Percentiles rank a stretch among this genome's conserved stretches.
These are phyloP conservation scores for Clarireedia homoeocarpa DNA, from an alignment of 2,329 filamentous ascomycete genomes.

Conservation along the genomic window DNA sequence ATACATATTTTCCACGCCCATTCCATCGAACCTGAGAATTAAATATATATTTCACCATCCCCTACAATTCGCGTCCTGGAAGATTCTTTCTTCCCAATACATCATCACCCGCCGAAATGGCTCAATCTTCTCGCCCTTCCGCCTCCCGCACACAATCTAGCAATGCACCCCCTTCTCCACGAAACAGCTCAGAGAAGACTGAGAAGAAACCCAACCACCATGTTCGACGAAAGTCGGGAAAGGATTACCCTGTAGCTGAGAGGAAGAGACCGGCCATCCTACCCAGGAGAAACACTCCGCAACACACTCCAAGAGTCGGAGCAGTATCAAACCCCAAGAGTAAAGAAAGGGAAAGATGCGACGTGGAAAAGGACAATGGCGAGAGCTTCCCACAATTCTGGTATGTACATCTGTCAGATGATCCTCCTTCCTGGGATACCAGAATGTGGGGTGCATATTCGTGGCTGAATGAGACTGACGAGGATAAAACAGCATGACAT, in stretches of 20 bases:
- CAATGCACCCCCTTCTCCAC: slow-evolving; percentile 16
- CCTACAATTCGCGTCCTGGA: background rate
- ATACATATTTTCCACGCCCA: background rate
- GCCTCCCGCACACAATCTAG: slow-evolving; percentile 16
- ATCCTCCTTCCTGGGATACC: background rate
- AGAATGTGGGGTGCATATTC: slow-evolving; percentile 21
- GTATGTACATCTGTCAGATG: slow-evolving; percentile 32
- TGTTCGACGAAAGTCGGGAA: background rate
- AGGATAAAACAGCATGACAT: slow-evolving; percentile 47
- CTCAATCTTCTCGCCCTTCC: slow-evolving; percentile 23
- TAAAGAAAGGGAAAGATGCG: slow-evolving; percentile 17
- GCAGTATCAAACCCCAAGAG: slow-evolving; percentile 2
- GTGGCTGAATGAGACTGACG: slow-evolving; percentile 16
- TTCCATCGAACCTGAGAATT: background rate
- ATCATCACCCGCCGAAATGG: slow-evolving; percentile 17
- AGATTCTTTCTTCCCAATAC: background rate
- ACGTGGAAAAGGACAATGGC: slow-evolving; percentile 37
- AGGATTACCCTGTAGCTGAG: slow-evolving; percentile 10
- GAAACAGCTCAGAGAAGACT: slow-evolving; percentile 11
- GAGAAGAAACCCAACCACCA: background rate
- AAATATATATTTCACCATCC: background rate
- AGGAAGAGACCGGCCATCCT: slow-evolving; percentile 22
- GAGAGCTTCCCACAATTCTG: slow-evolving; percentile 60
- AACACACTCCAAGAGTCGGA: slow-evolving; percentile 14
- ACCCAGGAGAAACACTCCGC: slow-evolving; percentile 17